Base-by-base conservation (phyloP, 306 rosid species). In the Gynostemma pentaphyllum region DNA sequence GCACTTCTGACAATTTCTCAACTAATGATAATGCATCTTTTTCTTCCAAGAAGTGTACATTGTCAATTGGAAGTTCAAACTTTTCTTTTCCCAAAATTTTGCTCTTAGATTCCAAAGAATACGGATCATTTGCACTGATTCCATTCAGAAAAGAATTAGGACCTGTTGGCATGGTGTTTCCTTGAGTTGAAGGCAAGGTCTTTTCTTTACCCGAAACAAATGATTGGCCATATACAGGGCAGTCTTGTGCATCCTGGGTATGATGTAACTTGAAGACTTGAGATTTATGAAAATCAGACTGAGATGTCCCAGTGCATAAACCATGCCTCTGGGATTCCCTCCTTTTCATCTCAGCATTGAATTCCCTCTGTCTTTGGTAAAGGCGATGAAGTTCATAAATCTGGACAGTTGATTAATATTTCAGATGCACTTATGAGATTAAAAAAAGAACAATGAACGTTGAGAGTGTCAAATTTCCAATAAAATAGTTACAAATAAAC, bases 301-400 rank as follows among this genome's bases (percentile, higher is more conserved):
- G 55, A 57, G 88, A 75, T 64, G 68, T 66, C 77, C 72, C 82
- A 62, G 62, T 34, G 64, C 71, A 70, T 45, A 24, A 39, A 67
- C 73, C 64, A 50, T 64, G 73, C 36, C 67, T 74, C 29, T 37
- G 48, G 0, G 75, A 76, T 70, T 83, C 82, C 69, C 60, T 80
- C 75, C 70, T 71, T 57, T 68, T 76, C 22, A 82, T 19, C 74
- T 76, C 94, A 61, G 70, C 75, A 89, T 84, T 88, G 52, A 88
- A 64, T 62, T 84, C 85, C 75, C 68, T 88, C 72, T 92, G 96
- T 76, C 79, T 82, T 68, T 65, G 40, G 71, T 92, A 92, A 65
- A 92, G 78, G 26, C 81, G 88, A 75, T 92, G 99, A 48, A 92
- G 95, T 71, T 84, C 96, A 46, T 67, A 78, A 78, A 88, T 70